Base-by-base conservation (phyloP, 2,329 filamentous ascomycete species). In the Fusarium sp. region DNA sequence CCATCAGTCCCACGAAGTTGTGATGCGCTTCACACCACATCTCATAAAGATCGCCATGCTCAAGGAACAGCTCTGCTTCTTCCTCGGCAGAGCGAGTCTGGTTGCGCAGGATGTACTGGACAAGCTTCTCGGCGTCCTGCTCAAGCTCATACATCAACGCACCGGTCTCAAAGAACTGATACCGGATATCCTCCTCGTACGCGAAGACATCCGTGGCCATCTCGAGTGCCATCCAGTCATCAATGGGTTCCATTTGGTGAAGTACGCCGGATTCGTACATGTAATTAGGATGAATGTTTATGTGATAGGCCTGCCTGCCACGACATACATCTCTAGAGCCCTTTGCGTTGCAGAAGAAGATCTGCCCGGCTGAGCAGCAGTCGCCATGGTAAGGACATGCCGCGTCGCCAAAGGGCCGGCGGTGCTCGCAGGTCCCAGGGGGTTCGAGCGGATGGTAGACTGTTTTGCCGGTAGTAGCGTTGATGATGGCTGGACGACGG, bases 381-480 rank as follows among this genome's bases (percentile, higher is more conserved):
- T 26, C 10, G 1, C 71, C 71, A 13, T 74, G 71, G 13, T 28
- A 39, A 4, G 53, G 42, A 22, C 71, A 73, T 1, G 30, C 2
- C 28, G 13, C 2, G 1, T 5, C 20, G 26, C 7, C 9, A 16
- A 36, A 30, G 1, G 22, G 41, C 8, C 7, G 13, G 14, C 12
- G 10, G 36, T 74, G 71, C 24, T 39, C 12, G 38, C 71, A 74
- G 20, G 2, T 10, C 1, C 9, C 9, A 6, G 71, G 71, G 4
- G 63, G 44, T 22, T 74, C 71, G 36, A 71, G 36, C 2, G 71
- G 71, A 31, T 74, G 71, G 36, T 42, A 69, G 36, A 71, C 16
- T 14, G 57, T 39, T 24, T 39, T 14, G 9, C 68, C 68, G 0
- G 31, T 59, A 10, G 22, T 10, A 12, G 35, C 12, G 41, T 71